Conservation (phyloP, 805 yeast genomes). For the Brettanomyces bruxellensis region DNA sequence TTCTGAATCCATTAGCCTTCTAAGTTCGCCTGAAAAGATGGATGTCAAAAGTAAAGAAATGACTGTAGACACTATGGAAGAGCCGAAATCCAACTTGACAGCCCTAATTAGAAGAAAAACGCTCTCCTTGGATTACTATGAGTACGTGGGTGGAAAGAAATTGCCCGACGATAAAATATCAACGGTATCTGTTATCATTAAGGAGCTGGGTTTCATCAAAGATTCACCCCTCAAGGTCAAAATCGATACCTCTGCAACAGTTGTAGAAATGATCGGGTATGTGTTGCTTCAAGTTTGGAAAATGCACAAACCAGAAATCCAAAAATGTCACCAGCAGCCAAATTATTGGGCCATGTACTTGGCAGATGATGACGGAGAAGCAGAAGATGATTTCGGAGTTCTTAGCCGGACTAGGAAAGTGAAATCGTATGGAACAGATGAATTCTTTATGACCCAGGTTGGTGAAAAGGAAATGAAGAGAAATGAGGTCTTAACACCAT, state of each 20-base stretch:
- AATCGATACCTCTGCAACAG: constrained; percentile 30
- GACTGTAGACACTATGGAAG: not conserved
- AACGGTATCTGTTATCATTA: constrained; percentile 10
- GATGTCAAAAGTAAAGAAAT: not conserved
- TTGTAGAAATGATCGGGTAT: constrained; percentile 49
- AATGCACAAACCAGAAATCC: constrained; percentile 11
- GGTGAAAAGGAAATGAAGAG: constrained; percentile 33
- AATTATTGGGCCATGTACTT: constrained; percentile 69
- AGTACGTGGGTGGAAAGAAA: constrained; percentile 16
- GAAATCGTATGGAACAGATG: constrained; percentile 69
- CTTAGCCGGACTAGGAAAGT: constrained; percentile 61
- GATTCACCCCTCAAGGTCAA: constrained; percentile 13
- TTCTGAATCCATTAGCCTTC: not conserved
- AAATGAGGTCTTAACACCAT: constrained; percentile 48
- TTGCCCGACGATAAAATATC: constrained; percentile 5
- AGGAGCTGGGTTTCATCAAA: constrained; percentile 9
- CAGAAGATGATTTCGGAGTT: constrained; percentile 87
- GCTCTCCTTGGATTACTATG: constrained; percentile 34
- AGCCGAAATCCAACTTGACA: constrained; percentile 29
- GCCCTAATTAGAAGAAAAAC: constrained; percentile 33
- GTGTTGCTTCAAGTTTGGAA: constrained; percentile 21
- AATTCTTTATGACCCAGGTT: constrained; percentile 67
- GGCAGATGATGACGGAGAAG: constrained; percentile 90
- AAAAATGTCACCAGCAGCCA: constrained; percentile 35
- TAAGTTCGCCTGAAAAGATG: not conserved